These are phyloP conservation scores for Zymoseptoria brevis DNA, from an alignment of 2,329 filamentous ascomycete species.

Conservation along the genomic window DNA sequence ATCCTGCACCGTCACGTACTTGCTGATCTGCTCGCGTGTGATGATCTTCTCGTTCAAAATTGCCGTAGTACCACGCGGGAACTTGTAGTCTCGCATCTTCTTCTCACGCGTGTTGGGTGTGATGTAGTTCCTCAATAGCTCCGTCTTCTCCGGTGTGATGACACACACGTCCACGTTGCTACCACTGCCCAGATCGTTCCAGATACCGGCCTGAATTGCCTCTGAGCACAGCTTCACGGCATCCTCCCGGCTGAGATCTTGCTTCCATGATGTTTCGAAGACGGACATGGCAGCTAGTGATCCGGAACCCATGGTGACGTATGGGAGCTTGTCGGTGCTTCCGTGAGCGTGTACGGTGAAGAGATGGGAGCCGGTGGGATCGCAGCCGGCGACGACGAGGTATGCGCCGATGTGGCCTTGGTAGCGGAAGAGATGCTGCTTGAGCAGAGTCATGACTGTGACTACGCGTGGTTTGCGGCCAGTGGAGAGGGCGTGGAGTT, in stretches of 20 bases:
- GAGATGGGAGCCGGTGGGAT: conserved; percentile 88
- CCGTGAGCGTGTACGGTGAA: conserved; percentile 99
- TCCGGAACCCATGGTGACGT: conserved; percentile 97
- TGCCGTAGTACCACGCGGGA: conserved; percentile 85
- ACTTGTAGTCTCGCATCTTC: conserved; percentile 91
- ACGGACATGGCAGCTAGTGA: conserved; percentile 95
- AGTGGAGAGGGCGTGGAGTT: conserved; percentile 92
- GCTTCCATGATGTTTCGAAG: conserved; percentile 94
- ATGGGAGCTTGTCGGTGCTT: conserved; percentile 95
- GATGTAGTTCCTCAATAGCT: conserved; percentile 83
- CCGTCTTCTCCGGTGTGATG: conserved; percentile 93
- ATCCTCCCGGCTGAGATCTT: conserved; percentile 64
- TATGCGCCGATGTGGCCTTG: conserved; percentile 98
- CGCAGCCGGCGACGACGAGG: conserved; percentile 91
- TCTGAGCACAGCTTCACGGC: conserved; percentile 77
- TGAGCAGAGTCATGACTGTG: conserved; percentile 98
- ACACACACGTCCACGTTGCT: conserved; percentile 96
- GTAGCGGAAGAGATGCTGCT: conserved; percentile 98
- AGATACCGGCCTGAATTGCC: conserved; percentile 93
- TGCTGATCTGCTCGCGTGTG: conserved; percentile 84
- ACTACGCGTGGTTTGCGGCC: conserved; percentile 95
- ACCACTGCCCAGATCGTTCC: conserved; percentile 94
- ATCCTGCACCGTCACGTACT: conserved; percentile 89
- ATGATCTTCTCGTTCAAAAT: conserved; percentile 95
- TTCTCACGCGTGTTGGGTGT: conserved; percentile 83